Percentiles rank a stretch among this genome's conserved stretches.
Conservation (phyloP, 2,329 filamentous ascomycete species). For the Alternaria arborescens region DNA sequence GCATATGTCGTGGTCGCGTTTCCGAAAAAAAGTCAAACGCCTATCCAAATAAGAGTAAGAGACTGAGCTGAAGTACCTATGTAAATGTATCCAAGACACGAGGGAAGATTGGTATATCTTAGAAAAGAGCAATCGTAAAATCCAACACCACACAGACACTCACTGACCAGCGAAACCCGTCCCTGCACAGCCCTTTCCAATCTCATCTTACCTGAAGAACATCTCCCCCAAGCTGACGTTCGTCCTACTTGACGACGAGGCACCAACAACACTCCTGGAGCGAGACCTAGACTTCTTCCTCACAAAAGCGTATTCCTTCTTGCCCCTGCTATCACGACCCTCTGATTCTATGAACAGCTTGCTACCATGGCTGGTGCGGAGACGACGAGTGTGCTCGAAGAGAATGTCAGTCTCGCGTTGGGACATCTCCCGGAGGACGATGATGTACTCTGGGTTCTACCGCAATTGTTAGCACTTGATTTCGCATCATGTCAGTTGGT, state of each 20-base stretch:
- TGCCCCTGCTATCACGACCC: constrained; percentile 45
- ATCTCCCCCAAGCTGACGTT: constrained; percentile 46
- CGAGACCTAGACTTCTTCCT: constrained; percentile 43
- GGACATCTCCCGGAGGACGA: constrained; percentile 60
- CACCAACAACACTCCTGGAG: constrained; percentile 42
- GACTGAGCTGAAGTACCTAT: background rate
- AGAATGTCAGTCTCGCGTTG: constrained; percentile 58
- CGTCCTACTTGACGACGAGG: constrained; percentile 36
- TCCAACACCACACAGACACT: background rate
- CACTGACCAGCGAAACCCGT: background rate
- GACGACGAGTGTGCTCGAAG: constrained; percentile 60
- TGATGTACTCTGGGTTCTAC: constrained; percentile 57
- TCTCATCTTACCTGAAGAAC: constrained; percentile 33
- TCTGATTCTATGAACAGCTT: constrained; percentile 56
- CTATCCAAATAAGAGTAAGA: background rate
- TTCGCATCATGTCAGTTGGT: background rate
- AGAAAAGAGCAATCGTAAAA: background rate
- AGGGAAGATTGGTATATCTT: constrained; percentile 12
- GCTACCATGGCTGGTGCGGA: constrained; percentile 44
- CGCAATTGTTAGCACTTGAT: constrained; percentile 10
- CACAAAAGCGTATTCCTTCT: constrained; percentile 58
- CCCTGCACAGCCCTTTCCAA: background rate
- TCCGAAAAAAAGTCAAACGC: background rate
- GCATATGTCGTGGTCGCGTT: background rate
- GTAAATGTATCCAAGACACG: background rate